Evolutionary conservation across 257 asterid species (phyloP), one percentile per base, ranked within the genome.

Genomic region (Solanum pennellii): DNA sequence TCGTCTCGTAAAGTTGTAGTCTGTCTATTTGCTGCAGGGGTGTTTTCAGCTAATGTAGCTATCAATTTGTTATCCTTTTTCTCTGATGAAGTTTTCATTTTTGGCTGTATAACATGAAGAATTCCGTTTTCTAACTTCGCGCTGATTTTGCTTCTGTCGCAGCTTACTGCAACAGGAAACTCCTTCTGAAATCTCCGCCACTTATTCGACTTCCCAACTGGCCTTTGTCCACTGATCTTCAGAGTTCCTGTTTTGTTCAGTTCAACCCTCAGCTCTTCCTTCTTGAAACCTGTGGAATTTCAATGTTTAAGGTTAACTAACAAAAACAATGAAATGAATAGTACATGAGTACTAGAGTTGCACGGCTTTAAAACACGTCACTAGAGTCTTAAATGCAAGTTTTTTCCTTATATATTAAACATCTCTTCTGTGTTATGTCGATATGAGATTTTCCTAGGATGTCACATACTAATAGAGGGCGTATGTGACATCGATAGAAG

Each of bases 91-190:
- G 88, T 89, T 2, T 88, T 90, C 77, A 91, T 35, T 60, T 92
- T 95, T n/a, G 98, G 96, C 52, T 87, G 93, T 76, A 85, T 90
- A 9, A 96, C 35, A 79, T 88, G 90, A 14, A 96, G 33, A 66
- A 90, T 88, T 11, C 93, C 96, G 3, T 77, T 92, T 71, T 94
- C 97, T 62, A 95, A 94, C 88, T 90, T 96, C 7, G 96, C 98
- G 27, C 85, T 86, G 88, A 95, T 94, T 84, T 89, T 91, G 77
- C 41, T 75, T 77, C 92, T 88, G 87, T 94, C 95, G 44, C 89
- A 90, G 62, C 90, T 90, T 49, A 91, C 83, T 2, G 95, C 86
- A 44, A 96, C 73, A 2, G 89, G 93, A 62, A 93, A 91, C 20
- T 94, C 93, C 87, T 93, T 96, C 16, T 77, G 90, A 27, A 96